These are phyloP conservation scores for Davidsoniella virescens DNA, from an alignment of 2,329 filamentous ascomycete genomes.

Conservation along the genomic window DNA sequence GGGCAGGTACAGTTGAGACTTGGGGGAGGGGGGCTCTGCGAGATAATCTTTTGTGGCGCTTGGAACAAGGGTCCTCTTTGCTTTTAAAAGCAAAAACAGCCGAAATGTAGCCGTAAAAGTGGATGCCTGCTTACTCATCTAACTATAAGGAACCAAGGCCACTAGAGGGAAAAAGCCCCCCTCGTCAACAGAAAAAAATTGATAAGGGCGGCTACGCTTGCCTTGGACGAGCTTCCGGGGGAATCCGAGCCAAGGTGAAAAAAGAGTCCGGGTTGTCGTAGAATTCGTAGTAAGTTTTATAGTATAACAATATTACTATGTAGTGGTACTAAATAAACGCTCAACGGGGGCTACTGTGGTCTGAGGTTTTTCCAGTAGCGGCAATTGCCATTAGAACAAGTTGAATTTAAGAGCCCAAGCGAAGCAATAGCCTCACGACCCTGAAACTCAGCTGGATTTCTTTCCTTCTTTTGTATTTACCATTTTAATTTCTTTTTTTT, in stretches of 20 bases:
- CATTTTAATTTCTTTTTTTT: not conserved
- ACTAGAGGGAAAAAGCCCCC: no score
- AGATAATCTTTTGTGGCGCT: no score
- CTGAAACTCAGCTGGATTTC: not conserved
- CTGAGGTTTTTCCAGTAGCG: not conserved
- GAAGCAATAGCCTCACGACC: not conserved
- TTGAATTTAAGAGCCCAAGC: not conserved
- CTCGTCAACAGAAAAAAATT: not conserved
- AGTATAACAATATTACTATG: no score
- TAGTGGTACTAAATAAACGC: not conserved
- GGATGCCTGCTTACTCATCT: not conserved
- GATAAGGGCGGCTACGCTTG: slow-evolving; percentile 6
- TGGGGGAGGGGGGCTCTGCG: no score
- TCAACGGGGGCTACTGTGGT: not conserved
- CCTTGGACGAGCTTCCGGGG: slow-evolving; percentile 11
- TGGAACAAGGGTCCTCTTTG: no score
- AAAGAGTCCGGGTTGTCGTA: not conserved
- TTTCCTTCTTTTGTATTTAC: not conserved
- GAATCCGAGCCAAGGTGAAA: slow-evolving; percentile 11
- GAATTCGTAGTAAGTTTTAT: not conserved
- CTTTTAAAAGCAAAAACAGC: no score
- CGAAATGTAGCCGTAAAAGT: no score
- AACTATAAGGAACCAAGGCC: not conserved
- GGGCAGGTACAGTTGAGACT: no score
- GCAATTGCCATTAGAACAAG: not conserved